Evolutionary conservation across 495 filamentous ascomycete genomes (phyloP), one percentile per base, ranked within the genome.

Genomic region (Cercophora sp.): DNA sequence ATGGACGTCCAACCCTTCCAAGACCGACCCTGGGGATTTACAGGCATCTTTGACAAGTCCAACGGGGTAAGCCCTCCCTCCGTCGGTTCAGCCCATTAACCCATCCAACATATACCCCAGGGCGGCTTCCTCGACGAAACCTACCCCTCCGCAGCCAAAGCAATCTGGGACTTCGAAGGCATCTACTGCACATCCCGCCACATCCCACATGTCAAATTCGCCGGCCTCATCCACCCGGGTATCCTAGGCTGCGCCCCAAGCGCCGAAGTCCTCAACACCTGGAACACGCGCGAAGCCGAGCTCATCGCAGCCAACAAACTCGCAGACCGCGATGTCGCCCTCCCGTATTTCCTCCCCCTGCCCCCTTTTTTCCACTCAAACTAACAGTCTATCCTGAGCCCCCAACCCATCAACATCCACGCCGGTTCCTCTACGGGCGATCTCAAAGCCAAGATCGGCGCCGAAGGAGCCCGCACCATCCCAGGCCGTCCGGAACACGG

Each of bases 91-190:
- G n/a, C n/a, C n/a, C n/a, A n/a, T n/a, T n/a, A n/a, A n/a, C n/a
- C n/a, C n/a, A n/a, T n/a, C n/a, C n/a, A 15, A 39, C 32, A 2
- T 24, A 2, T 19, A 1, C n/a, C 18, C n/a, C 20, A 66, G 64
- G 92, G 92, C 8, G 92, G 92, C 0, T 96, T 96, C 57, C 71
- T 96, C 16, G 91, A 97, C 67, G 89, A 95, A 63, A 73, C 88
- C 9, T 97, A 94, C 61, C 91, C 91, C 0, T 82, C 89, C 8
- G 79, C 88, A n/a, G 89, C 88, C 13, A 93, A 93, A 63, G 92
- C 92, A 0, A 96, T 97, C 62, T 97, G 92, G 91, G 92, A 96
- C 63, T 96, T 97, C 55, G 90, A 96, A 62, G 92, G 92, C 52
- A 96, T 97, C 61, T 91, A 86, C 71, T 93, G 88, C 75, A 87